Evolutionary conservation across 305 asterid species (phyloP).

Genomic region (Fraxinus latifolia): DNA sequence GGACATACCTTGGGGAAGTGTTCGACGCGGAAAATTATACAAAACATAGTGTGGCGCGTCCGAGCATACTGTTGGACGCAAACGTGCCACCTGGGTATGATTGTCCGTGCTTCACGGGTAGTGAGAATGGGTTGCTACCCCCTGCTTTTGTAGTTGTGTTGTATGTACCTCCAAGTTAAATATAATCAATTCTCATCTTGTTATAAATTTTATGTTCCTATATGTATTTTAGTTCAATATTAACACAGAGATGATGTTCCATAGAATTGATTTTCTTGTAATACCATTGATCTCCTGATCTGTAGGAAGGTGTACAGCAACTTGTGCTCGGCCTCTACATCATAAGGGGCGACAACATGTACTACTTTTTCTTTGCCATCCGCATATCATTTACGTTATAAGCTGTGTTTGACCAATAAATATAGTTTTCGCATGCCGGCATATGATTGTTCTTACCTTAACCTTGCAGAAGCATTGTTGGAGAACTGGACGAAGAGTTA

Average conservation of each 20-base stretch:
- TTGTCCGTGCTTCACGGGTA: neutral
- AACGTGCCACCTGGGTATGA: neutral
- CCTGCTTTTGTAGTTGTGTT: neutral
- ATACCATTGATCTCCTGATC: slow-evolving; percentile 15
- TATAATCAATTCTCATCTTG: neutral
- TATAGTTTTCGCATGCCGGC: neutral
- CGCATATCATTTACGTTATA: neutral
- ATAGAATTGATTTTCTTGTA: neutral
- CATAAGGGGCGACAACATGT: slow-evolving; percentile 98
- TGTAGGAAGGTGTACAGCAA: slow-evolving; percentile 97
- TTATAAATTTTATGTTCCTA: neutral
- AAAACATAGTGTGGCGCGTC: neutral
- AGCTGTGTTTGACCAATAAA: neutral
- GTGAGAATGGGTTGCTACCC: neutral
- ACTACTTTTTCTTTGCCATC: slow-evolving; percentile 6
- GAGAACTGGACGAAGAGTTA: slow-evolving; percentile 88
- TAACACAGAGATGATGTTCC: neutral
- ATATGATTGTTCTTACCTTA: slow-evolving; percentile 10
- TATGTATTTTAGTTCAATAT: neutral
- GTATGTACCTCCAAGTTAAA: neutral
- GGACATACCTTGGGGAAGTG: neutral
- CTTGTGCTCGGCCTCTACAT: slow-evolving; percentile 96
- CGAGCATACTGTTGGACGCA: neutral
- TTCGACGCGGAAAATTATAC: neutral
- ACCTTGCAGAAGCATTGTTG: slow-evolving; percentile 75